Percentiles rank a stretch among this genome's conserved stretches.
phyloP scores from a whole-genome alignment of 352 stramenopile genomes.

The Pythium oligandrum region DNA sequence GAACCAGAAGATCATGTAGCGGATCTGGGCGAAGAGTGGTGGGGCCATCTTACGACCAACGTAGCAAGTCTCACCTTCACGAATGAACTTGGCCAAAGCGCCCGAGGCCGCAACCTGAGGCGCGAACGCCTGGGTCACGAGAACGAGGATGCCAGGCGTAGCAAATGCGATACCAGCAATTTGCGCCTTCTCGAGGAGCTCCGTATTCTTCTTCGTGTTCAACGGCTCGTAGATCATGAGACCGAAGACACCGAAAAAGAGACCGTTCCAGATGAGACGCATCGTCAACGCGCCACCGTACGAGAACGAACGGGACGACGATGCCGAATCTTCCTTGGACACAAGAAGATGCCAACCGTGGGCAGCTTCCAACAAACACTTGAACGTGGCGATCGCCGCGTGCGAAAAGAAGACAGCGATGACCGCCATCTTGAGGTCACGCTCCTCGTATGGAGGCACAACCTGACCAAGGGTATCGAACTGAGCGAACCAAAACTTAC shows the following conservation, averaged over 20 bases:
- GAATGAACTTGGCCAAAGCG: conserved; percentile 34
- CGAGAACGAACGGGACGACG: conserved; percentile 31
- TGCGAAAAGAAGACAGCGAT: conserved; percentile 29
- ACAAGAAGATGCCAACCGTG: conserved; percentile 35
- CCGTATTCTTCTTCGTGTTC: conserved; percentile 15
- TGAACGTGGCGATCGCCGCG: conserved; percentile 21
- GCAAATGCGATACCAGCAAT: conserved; percentile 14
- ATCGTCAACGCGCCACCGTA: conserved; percentile 33
- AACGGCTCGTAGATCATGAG: conserved; percentile 32
- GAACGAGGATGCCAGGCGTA: conserved; percentile 21
- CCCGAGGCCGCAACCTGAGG: conserved; percentile 30
- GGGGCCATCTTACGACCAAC: conserved; percentile 33
- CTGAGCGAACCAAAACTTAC: conserved; percentile 26
- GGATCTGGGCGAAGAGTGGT: conserved; percentile 25
- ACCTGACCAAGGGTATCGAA: conserved; percentile 27
- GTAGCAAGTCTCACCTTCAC: conserved; percentile 38
- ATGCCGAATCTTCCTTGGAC: conserved; percentile 19
- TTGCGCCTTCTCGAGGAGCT: conserved; percentile 15
- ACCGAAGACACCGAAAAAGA: conserved; percentile 28
- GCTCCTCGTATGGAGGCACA: conserved; percentile 24
- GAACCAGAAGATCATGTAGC: conserved; percentile 35
- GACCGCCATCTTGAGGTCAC: conserved; percentile 33
- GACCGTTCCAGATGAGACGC: conserved; percentile 31
- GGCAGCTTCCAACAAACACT: conserved; percentile 29
- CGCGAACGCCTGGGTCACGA: conserved; percentile 23